Base-by-base conservation (phyloP, 2,329 filamentous ascomycete genomes). In the Colletotrichum echinochloae region DNA sequence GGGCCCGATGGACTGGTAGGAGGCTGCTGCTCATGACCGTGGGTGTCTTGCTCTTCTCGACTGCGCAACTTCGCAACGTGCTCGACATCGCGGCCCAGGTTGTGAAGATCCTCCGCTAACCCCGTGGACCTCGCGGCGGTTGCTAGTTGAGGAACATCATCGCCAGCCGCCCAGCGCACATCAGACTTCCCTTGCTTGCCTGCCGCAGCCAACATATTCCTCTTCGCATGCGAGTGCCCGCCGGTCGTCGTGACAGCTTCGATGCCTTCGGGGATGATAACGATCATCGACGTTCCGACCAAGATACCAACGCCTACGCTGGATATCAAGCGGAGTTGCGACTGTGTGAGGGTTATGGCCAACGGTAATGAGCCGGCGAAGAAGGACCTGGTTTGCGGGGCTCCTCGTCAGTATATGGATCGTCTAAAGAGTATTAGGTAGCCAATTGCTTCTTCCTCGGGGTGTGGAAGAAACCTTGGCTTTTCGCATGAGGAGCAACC, bases 181-280 rank as follows among this genome's bases (percentile, higher is more conserved):
- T 11, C 41, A 20, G 44, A 49, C 35, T 16, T 61, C 41, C 41
- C 54, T 60, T 65, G 69, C 23, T 48, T 48, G 23, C 52, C 37
- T 23, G 28, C 46, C 12, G 37, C 37, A 46, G 49, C 26, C 14
- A n/a, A 26, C 44, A 63, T 48, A 30, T 65, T 68, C 26, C 65
- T 71, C 33, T 71, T 68, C n/a, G 44, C 20, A 48, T 71, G 64
- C 20, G 60, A 65, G 52, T 71, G 68, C 8, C 83, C 79, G 2
- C 82, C 80, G 3, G 87, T 83, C 18, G 86, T 90, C 75, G 96
- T 94, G 67, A 98, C 87, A 3, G 96, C 95, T 79, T 98, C 95
- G 70, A 98, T 91, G 46, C 96, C 96, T 81, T 99, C 96, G 0
- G 96, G 96, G 76, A 99, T 97, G 78, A 99, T 98, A 39, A 99